A percentile compares a stretch with the other conserved stretches of the same genome.
phyloP scores from a whole-genome alignment of 1,284 basidiomycete species.

The Flammula alnicola region DNA sequence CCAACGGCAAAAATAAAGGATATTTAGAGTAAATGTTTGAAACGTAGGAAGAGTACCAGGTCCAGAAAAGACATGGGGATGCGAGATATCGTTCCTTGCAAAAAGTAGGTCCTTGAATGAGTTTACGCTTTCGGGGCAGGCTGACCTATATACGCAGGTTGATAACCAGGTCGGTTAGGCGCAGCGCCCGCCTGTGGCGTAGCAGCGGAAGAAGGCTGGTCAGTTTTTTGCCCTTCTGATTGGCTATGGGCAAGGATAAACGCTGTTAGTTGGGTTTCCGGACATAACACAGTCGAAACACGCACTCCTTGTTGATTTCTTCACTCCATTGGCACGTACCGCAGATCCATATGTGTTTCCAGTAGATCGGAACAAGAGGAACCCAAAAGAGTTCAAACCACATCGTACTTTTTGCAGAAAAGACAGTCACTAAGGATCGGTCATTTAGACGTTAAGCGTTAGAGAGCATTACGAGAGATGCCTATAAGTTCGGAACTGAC shows the following conservation, averaged over 20 bases:
- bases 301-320: constrained; percentile 32
- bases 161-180: constrained; percentile 39
- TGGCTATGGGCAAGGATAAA: constrained; percentile 1
- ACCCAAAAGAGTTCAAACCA: constrained; percentile 55
- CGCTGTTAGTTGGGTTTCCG: constrained; percentile 2
- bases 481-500: constrained; percentile 29
- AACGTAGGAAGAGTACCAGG: too few species aligned
- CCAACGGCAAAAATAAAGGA: too few species aligned
- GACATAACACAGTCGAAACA: constrained; percentile 8
- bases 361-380: constrained; percentile 47
- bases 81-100: too few species aligned
- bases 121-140: too few species aligned
- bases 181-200: constrained; percentile 27
- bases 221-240: not conserved
- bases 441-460: constrained; percentile 11
- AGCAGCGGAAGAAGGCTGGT: not conserved
- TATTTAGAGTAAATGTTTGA: too few species aligned
- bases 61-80: too few species aligned
- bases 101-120: too few species aligned
- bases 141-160: constrained; percentile 35
- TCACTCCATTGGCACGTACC: constrained; percentile 45
- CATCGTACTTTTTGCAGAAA: constrained; percentile 43
- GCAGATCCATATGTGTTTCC: constrained; percentile 47
- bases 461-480: constrained; percentile 4
- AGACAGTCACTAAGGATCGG: constrained; percentile 41